phyloP scores from a whole-genome alignment of 2,329 filamentous ascomycete species.

The Fusarium devonianum region DNA sequence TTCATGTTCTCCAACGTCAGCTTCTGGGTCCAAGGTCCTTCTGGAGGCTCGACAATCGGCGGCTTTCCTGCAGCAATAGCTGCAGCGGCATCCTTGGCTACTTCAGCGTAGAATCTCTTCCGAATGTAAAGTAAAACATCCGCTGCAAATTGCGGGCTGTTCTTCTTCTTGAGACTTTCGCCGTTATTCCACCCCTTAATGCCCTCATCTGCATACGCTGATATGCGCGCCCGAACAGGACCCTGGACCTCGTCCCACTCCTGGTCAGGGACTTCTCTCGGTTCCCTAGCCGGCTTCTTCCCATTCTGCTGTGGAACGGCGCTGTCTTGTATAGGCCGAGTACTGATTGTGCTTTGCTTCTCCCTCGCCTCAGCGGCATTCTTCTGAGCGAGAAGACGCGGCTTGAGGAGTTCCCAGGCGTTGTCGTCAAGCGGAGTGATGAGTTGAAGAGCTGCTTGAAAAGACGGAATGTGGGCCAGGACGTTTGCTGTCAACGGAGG shows the following conservation, averaged over 20 bases:
- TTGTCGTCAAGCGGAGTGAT: constrained; percentile 71
- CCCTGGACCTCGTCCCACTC: constrained; percentile 76
- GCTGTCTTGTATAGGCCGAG: constrained; percentile 47
- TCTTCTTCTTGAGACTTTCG: constrained; percentile 68
- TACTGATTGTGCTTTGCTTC: constrained; percentile 48
- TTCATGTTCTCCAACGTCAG: constrained; percentile 86
- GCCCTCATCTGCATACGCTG: constrained; percentile 72
- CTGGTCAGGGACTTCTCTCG: constrained; percentile 66
- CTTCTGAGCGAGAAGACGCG: constrained; percentile 71
- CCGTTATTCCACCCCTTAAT: constrained; percentile 73
- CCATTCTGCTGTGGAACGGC: not conserved
- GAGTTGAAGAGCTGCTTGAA: constrained; percentile 76
- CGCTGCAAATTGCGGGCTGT: constrained; percentile 72
- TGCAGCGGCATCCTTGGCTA: constrained; percentile 60
- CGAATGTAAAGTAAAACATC: constrained; percentile 74
- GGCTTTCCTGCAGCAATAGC: constrained; percentile 55
- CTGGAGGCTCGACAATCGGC: constrained; percentile 56
- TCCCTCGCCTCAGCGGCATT: constrained; percentile 68
- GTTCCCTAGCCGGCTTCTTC: constrained; percentile 7
- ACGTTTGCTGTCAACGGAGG: constrained; percentile 70
- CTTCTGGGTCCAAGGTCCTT: constrained; percentile 64
- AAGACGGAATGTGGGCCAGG: constrained; percentile 74
- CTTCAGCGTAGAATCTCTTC: constrained; percentile 68
- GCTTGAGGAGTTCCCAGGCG: constrained; percentile 73
- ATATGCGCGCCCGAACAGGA: constrained; percentile 70